Evolutionary conservation across 192 early-diverging fungal genomes (phyloP), one percentile per base, ranked within the genome.

Genomic region (Coemansia umbellata): DNA sequence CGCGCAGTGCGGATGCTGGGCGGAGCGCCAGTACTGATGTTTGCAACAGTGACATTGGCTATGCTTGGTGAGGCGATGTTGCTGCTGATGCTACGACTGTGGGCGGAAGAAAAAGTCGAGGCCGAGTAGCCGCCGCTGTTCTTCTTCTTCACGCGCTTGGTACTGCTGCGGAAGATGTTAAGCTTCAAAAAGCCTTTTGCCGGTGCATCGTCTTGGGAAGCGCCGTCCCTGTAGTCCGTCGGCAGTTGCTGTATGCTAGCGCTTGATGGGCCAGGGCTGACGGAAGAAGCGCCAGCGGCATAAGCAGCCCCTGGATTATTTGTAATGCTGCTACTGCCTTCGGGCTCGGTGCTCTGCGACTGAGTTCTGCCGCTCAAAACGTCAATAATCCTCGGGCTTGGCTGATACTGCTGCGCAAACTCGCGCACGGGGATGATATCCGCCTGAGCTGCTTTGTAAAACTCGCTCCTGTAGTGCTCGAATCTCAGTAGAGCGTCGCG

Each of bases 381-480:
- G 15, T 52, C 72, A 19, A 60, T 24, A 13, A 75, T 59, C 4
- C 57, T 49, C 10, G 28, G 21, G 22, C 24, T 37, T 6, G 60
- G n/a, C 24, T 37, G 47, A 24, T 53, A 37, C 18, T 21, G 32
- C 43, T 55, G 52, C 35, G 72, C 60, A 3, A 55, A 31, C 2
- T 61, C 61, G 2, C 26, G 19, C 1, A 47, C 60, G 1, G 52
- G 15, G 1, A n/a, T 28, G 15, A 48, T 36, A 26, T 44, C 57
- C 13, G 19, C 43, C 28, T 56, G 60, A 4, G 52, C 47, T 1
- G 60, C 53, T 40, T 60, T 68, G 35, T 48, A 58, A 31, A 69
- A 60, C 61, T 75, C 72, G 15, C 31, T 42, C 32, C 58, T 56
- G 58, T 75, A 75, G 21, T 75, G 72, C 53, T 75, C 65, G 28